Conservation (phyloP, 257 asterid species). For the Salvia miltiorrhiza region DNA sequence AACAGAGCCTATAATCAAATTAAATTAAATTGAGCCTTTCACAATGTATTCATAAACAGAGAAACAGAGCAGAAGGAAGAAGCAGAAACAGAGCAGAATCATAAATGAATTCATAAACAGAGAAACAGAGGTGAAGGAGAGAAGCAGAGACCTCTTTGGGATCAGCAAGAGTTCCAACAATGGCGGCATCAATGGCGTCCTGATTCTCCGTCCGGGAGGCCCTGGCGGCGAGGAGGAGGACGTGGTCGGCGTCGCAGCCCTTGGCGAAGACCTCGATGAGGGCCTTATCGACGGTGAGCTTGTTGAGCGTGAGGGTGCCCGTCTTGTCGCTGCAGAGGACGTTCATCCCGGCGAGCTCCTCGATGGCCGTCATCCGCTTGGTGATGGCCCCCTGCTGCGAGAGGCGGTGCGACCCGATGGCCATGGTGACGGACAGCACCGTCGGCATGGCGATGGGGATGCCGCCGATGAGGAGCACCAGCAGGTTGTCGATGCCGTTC, state of each 20-base stretch:
- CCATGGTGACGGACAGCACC: slow-evolving; percentile 89
- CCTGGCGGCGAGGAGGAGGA: slow-evolving; percentile 77
- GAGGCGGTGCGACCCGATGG: slow-evolving; percentile 90
- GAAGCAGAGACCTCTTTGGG: slow-evolving; percentile 37
- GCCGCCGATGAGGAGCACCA: slow-evolving; percentile 86
- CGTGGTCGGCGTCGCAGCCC: slow-evolving; percentile 62
- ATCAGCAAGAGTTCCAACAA: slow-evolving; percentile 50
- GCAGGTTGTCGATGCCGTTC: slow-evolving; percentile 79
- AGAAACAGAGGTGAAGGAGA: background rate
- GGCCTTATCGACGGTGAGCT: slow-evolving; percentile 66
- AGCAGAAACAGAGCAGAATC: too few species aligned
- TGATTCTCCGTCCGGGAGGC: slow-evolving; percentile 89
- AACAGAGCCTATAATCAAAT: too few species aligned
- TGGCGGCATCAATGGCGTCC: slow-evolving; percentile 73
- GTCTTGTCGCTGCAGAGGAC: slow-evolving; percentile 94
- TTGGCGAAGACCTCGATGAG: slow-evolving; percentile 70
- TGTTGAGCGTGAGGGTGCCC: slow-evolving; percentile 84
- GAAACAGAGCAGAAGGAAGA: too few species aligned
- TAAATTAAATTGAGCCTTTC: too few species aligned
- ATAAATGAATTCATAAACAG: too few species aligned
- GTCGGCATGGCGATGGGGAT: slow-evolving; percentile 99
- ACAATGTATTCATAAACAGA: background rate
- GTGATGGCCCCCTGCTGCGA: slow-evolving; percentile 96
- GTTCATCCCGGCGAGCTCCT: slow-evolving; percentile 96
- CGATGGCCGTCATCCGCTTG: slow-evolving; percentile 96